Evolutionary conservation across 495 filamentous ascomycete genomes (phyloP), one percentile per base, ranked within the genome.

Genomic region (Aspergillus kassunensis): DNA sequence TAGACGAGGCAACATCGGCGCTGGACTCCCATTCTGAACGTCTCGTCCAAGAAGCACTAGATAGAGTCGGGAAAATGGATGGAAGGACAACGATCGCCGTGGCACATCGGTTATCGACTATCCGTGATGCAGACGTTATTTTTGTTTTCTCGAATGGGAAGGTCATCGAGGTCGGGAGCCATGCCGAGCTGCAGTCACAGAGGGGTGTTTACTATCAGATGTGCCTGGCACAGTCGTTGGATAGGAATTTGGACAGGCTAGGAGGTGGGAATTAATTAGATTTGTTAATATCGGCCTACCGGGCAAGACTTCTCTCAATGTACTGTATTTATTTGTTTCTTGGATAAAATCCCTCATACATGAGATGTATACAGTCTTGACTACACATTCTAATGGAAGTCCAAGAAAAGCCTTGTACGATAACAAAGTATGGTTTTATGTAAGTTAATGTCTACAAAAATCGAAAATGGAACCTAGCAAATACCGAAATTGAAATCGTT

Each of bases 1-100:
- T 95, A 1, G 89, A 95, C 52, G 89, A 95, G 65, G 89, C 89
- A 4, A 95, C 89, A 6, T 86, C 81, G 7, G 87, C 86, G 2
- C 74, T 95, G 2, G 89, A 95, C 70, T 86, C 84, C 0, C 86
- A 91, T 59, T 86, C 80, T 0, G 89, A 95, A 66, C 84, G 88
- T 65, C 79, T 91, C 3, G 88, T 95, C 8, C 89, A 95, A 63
- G 85, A 79, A 7, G 89, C 89, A 0, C 73, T 95, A n/a, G 87
- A 90, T 58, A 76, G 78, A 23, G 87, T 86, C 1, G 85, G 86
- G 13, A 29, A 44, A 6, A 11, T 18, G 1, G 76, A 79, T 56
- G 88, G 88, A 23, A 74, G 88, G 20, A 91, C 88, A 0, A 90
- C 87, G 1, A 84, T 91, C 46, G 86, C 86, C 0, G 86, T 91